phyloP scores from a whole-genome alignment of 169 alveolate genomes.

The Cryptosporidium baileyi region DNA sequence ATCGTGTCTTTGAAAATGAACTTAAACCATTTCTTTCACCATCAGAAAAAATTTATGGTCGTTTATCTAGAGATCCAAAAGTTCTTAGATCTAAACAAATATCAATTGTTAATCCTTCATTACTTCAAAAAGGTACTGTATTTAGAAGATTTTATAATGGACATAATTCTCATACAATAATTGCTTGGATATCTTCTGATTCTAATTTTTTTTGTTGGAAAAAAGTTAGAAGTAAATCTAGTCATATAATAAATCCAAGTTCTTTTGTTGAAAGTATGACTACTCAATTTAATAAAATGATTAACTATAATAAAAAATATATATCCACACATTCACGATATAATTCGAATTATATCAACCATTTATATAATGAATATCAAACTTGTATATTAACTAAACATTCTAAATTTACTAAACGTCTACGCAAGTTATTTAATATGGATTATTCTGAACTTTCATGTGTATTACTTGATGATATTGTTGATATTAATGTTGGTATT shows the following conservation, averaged over 20 bases:
- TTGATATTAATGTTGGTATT: constrained; percentile 49
- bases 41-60: constrained; percentile 42
- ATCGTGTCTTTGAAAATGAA: constrained; percentile 55
- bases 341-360: no score
- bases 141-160: constrained; percentile 22
- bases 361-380: background rate
- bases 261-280: constrained; percentile 1
- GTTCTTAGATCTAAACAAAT: constrained; percentile 38
- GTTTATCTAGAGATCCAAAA: constrained; percentile 64
- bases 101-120: constrained; percentile 3
- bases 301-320: background rate
- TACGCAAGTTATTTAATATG: constrained; percentile 4
- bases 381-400: constrained; percentile 27
- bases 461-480: constrained; percentile 20
- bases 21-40: constrained; percentile 55
- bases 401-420: background rate
- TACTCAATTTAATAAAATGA: background rate
- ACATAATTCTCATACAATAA: constrained; percentile 10
- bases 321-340: background rate
- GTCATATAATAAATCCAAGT: constrained; percentile 16
- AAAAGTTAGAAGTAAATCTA: constrained; percentile 29
- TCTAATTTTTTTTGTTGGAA: constrained; percentile 56
- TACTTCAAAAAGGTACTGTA: constrained; percentile 50
- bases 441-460: constrained; percentile 34
- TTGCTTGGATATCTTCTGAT: constrained; percentile 68